A percentile compares a stretch with the other conserved stretches of the same genome.
Evolutionary conservation across 163 green algal genomes (phyloP).

Genomic region (Smithsoniella earleae): DNA sequence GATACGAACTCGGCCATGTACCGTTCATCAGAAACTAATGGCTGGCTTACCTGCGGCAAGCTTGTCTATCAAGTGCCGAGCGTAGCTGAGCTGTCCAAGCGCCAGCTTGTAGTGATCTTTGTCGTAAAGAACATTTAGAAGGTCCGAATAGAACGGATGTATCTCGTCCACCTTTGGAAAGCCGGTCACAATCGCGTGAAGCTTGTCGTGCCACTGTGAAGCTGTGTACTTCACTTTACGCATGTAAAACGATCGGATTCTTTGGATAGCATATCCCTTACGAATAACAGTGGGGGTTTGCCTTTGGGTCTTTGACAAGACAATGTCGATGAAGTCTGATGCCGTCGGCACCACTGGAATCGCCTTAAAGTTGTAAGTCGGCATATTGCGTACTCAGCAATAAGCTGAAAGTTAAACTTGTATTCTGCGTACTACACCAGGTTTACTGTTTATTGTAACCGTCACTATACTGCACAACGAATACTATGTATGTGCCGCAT

Average conservation of each 20-base stretch:
- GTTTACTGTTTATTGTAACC: no score
- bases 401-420: no score
- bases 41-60: slow-evolving; percentile 78
- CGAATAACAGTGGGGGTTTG: slow-evolving; percentile 95
- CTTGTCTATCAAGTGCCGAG: slow-evolving; percentile 85
- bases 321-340: slow-evolving; percentile 96
- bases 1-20: no score
- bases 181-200: slow-evolving; percentile 83
- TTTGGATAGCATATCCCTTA: slow-evolving; percentile 87
- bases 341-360: slow-evolving; percentile 82
- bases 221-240: slow-evolving; percentile 97
- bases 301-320: slow-evolving; percentile 91
- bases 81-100: slow-evolving; percentile 90
- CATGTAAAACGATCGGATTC: slow-evolving; percentile 99
- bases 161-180: slow-evolving; percentile 97
- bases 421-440: no score
- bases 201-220: slow-evolving; percentile 84
- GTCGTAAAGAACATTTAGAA: slow-evolving; percentile 99
- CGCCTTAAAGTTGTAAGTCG: slow-evolving; percentile 89
- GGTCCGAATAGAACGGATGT: slow-evolving; percentile 96
- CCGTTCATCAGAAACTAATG: no score
- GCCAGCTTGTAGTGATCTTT: slow-evolving; percentile 99
- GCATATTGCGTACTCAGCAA: no score
- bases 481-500: no score
- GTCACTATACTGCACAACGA: no score